These are phyloP conservation scores for Theileria equi DNA, from an alignment of 169 alveolate species.

Conservation along the genomic window DNA sequence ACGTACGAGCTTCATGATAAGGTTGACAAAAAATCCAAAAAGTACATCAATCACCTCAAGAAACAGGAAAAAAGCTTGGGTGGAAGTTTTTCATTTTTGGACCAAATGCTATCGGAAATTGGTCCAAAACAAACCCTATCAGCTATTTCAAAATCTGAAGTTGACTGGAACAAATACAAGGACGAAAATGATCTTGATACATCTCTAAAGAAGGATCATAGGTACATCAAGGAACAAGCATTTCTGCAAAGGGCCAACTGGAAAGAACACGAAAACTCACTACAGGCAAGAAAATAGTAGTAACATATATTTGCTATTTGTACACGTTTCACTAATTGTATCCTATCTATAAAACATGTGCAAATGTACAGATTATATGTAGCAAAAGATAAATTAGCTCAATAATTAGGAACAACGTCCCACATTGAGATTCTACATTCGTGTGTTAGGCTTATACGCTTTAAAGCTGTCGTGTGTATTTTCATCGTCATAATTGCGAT, in stretches of 20 bases:
- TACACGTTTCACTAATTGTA: too few species aligned
- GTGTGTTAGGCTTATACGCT: neutral
- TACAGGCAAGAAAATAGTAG: conserved; percentile 16
- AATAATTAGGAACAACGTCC: neutral
- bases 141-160: conserved; percentile 51
- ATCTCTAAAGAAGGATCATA: conserved; percentile 18
- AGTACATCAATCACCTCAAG: conserved; percentile 36
- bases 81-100: conserved; percentile 38
- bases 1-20: conserved; percentile 21
- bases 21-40: conserved; percentile 47
- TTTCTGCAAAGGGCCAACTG: conserved; percentile 38
- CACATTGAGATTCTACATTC: neutral
- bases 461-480: neutral
- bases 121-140: conserved; percentile 49
- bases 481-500: neutral
- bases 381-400: too few species aligned
- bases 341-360: too few species aligned
- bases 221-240: conserved; percentile 51
- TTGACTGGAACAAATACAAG: conserved; percentile 58
- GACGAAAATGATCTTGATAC: conserved; percentile 27
- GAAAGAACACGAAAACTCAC: conserved; percentile 40
- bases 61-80: conserved; percentile 29
- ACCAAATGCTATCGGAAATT: conserved; percentile 30
- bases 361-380: too few species aligned
- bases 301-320: too few species aligned